Conservation (phyloP, 345 rosid species). For the Bruguiera gymnorhiza region DNA sequence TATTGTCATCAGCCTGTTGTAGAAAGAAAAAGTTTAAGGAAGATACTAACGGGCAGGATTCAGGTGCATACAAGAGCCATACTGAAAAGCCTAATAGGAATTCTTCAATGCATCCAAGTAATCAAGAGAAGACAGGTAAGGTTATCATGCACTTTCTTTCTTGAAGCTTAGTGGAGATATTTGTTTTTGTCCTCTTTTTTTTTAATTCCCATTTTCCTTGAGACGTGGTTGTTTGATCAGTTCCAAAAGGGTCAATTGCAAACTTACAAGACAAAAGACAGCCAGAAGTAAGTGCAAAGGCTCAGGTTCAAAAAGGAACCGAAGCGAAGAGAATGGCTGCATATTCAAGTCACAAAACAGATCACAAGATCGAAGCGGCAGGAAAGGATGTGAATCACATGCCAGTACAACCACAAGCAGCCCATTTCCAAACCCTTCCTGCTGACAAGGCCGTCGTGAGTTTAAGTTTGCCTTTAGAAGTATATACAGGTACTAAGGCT, state of each 20-base stretch:
- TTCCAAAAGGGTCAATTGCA: slow-evolving; percentile 35
- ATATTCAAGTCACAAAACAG: slow-evolving; percentile 28
- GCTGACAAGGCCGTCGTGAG: slow-evolving; percentile 41
- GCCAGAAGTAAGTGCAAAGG: slow-evolving; percentile 28
- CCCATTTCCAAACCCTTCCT: slow-evolving; percentile 33
- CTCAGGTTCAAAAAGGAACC: slow-evolving; percentile 33
- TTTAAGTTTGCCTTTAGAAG: slow-evolving; percentile 30
- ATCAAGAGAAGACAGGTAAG: slow-evolving; percentile 49
- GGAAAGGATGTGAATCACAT: slow-evolving; percentile 15
- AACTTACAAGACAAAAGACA: slow-evolving; percentile 39
- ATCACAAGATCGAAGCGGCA: slow-evolving; percentile 17
- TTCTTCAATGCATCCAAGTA: slow-evolving; percentile 30
- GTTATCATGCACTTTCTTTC: slow-evolving; percentile 7
- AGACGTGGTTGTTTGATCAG: slow-evolving; percentile 33
- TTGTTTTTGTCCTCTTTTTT: not conserved
- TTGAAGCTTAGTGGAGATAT: not conserved
- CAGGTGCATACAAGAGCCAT: slow-evolving; percentile 17
- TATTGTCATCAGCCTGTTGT: slow-evolving; percentile 47
- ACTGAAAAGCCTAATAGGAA: slow-evolving; percentile 34
- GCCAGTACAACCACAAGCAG: slow-evolving; percentile 42
- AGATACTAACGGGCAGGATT: slow-evolving; percentile 25
- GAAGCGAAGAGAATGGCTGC: slow-evolving; percentile 30
- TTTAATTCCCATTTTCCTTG: not conserved
- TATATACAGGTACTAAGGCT: slow-evolving; percentile 24
- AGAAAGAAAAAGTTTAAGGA: slow-evolving; percentile 30